Conservation (phyloP, 1,284 basidiomycete genomes). For the Sporisorium reilianum region DNA sequence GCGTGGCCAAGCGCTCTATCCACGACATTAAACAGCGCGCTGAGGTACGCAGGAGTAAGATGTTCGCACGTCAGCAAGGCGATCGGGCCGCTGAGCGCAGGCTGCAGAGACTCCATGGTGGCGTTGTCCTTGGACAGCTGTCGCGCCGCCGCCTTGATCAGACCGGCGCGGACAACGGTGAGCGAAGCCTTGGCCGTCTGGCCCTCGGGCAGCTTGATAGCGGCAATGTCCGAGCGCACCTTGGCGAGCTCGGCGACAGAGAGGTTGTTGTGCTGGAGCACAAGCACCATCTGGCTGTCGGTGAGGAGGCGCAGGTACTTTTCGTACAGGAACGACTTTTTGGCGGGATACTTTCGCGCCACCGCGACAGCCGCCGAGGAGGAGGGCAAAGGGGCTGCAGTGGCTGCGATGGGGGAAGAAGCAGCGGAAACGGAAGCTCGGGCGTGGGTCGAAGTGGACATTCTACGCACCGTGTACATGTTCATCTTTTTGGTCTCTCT, state of each 20-base stretch:
- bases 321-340: constrained; percentile 59
- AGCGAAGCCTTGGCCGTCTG: constrained; percentile 36
- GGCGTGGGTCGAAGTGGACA: constrained; percentile 37
- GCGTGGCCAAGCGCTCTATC: constrained; percentile 54
- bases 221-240: constrained; percentile 52
- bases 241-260: constrained; percentile 54
- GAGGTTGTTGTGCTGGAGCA: constrained; percentile 64
- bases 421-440: constrained; percentile 24
- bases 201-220: constrained; percentile 46
- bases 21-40: constrained; percentile 54
- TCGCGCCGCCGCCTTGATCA: constrained; percentile 45
- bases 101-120: constrained; percentile 33
- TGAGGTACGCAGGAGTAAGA: constrained; percentile 57
- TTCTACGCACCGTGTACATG: constrained; percentile 66
- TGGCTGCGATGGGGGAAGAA: constrained; percentile 11
- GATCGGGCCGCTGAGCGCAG: constrained; percentile 56
- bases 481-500: constrained; percentile 65
- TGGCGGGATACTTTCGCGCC: constrained; percentile 39
- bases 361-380: constrained; percentile 1
- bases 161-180: constrained; percentile 52
- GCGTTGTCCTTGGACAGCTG: constrained; percentile 20
- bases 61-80: constrained; percentile 59
- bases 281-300: constrained; percentile 51
- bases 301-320: constrained; percentile 57
- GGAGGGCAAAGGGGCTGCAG: constrained; percentile 8